Base-by-base conservation (phyloP, 2,329 filamentous ascomycete species). In the Hypoxylon sp. region DNA sequence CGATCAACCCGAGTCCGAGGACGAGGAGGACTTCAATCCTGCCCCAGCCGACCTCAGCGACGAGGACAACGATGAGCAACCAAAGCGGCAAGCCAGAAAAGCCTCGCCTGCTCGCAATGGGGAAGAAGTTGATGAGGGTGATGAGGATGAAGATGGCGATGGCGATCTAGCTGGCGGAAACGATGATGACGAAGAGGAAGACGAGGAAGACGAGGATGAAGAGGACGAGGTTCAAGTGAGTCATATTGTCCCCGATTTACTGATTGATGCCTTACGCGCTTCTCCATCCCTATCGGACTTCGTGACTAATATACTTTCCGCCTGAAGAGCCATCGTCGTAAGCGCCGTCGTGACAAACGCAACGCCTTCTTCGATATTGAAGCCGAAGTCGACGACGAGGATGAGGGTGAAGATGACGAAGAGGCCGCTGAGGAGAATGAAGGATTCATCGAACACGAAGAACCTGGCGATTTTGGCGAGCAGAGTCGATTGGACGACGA, bases 281-380 rank as follows among this genome's bases (percentile, higher is more conserved):
- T 24, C 29, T 11, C 51, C 50, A 13, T 11, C 27, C 24, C n/a
- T 13, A 29, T 13, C 19, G 1, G 27, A 48, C 60, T 42, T 35
- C 17, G 44, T 60, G 15, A 31, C 59, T 58, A 56, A 65, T 48
- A 31, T 35, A 21, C 37, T 52, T 42, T 32, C 17, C 21, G 5
- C 44, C 19, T 74, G 68, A 64, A 89, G 87, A 83, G 85, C 64
- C 87, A 93, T 76, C 92, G 93, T 62, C 88, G 92, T 75, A 98
- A 98, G 81, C 92, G 94, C 64, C 91, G 90, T 79, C 89, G 89
- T 79, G 89, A 92, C 72, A 87, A 88, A 71, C 89, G 93, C 70
- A 93, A 93, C 74, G 91, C 92, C 76, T 98, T 98, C 88, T 90
- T 99, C 82, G 96, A 99, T 89, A 93, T 95, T 76, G 96, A 99